These are phyloP conservation scores for Rhizophagus prolifer DNA, from an alignment of 192 early-diverging fungal species.

Conservation along the genomic window DNA sequence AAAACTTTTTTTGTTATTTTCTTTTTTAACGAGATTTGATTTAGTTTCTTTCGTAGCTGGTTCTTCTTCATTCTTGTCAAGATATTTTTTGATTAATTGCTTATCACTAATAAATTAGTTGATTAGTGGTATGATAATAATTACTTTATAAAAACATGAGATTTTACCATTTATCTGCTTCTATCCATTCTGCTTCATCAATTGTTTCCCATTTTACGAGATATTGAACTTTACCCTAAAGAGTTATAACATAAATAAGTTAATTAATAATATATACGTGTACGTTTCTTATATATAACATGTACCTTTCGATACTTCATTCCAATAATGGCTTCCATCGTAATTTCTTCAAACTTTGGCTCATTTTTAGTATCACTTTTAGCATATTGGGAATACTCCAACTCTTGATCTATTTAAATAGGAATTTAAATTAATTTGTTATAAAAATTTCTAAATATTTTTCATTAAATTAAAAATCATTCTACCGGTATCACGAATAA, in stretches of 20 bases:
- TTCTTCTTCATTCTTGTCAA: not conserved
- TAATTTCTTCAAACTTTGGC: not conserved
- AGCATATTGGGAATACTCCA: not conserved
- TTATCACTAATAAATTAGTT: not conserved
- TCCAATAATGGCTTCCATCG: not conserved
- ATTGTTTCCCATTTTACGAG: not conserved
- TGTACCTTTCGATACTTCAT: not conserved
- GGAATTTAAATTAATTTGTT: not conserved
- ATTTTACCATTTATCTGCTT: not conserved
- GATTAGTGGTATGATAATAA: too few species aligned
- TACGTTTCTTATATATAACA: not conserved
- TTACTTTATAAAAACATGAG: too few species aligned
- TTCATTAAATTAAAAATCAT: not conserved
- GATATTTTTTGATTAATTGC: not conserved
- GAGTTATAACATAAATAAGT: not conserved
- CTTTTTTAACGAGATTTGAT: too few species aligned
- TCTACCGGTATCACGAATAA: not conserved
- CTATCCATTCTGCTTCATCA: not conserved
- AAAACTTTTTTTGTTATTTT: too few species aligned
- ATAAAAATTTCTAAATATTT: not conserved
- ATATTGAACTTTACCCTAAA: not conserved
- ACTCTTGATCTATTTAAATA: not conserved
- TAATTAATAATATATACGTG: too few species aligned
- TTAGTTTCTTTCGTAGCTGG: not conserved
- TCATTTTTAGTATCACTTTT: not conserved